Conservation (phyloP, 2,329 filamentous ascomycete genomes). For the Pseudonectria buxi region DNA sequence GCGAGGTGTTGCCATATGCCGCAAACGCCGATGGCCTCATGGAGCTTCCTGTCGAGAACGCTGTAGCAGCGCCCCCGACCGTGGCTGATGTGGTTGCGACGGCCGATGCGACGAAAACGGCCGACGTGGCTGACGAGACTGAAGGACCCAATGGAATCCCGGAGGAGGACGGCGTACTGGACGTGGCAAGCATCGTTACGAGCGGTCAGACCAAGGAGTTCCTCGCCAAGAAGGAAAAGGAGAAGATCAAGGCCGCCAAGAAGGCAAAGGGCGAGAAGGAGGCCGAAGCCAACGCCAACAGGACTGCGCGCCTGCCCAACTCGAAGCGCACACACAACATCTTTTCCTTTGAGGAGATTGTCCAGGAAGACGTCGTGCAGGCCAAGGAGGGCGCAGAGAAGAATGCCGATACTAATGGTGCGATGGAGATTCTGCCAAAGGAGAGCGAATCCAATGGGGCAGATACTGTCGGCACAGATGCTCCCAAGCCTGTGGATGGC, state of each 20-base stretch:
- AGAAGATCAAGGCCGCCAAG: slow-evolving; percentile 59
- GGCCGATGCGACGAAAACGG: slow-evolving; percentile 23
- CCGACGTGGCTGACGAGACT: slow-evolving; percentile 22
- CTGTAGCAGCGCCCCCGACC: slow-evolving; percentile 21
- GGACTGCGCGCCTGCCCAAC: slow-evolving; percentile 59
- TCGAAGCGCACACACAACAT: slow-evolving; percentile 61
- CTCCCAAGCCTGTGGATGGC: slow-evolving; percentile 19
- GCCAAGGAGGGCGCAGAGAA: slow-evolving; percentile 21
- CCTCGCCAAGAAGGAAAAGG: slow-evolving; percentile 73
- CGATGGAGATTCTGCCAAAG: slow-evolving; percentile 10
- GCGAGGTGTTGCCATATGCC: slow-evolving; percentile 57
- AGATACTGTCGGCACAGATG: slow-evolving; percentile 14
- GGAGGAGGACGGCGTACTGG: slow-evolving; percentile 66
- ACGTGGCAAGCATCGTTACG: slow-evolving; percentile 79
- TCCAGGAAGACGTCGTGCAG: slow-evolving; percentile 45
- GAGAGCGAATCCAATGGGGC: slow-evolving; percentile 10
- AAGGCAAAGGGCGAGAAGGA: slow-evolving; percentile 49
- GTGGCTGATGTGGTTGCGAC: slow-evolving; percentile 1
- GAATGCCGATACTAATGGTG: slow-evolving; percentile 8
- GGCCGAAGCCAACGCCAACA: slow-evolving; percentile 44
- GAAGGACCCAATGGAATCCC: slow-evolving; percentile 36
- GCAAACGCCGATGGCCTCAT: slow-evolving; percentile 37
- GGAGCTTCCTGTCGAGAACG: slow-evolving; percentile 41
- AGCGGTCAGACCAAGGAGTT: slow-evolving; percentile 78
- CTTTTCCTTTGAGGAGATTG: slow-evolving; percentile 67